Conservation (phyloP, 495 filamentous ascomycete species). For the Amphirosellinia nigrospora region DNA sequence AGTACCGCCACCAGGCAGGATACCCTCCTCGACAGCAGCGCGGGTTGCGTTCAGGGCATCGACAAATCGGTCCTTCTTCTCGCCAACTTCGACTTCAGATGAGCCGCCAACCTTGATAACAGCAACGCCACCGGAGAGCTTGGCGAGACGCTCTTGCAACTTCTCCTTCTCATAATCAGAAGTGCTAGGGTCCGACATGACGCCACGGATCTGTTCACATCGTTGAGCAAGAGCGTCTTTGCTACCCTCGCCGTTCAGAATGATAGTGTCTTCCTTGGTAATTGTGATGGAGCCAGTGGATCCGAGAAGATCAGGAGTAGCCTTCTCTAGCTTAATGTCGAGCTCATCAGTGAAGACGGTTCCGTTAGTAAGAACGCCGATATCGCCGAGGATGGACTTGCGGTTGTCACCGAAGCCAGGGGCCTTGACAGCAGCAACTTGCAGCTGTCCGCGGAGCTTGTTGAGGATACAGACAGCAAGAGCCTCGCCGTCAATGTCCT, state of each 20-base stretch:
- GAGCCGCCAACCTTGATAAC: slow-evolving; percentile 99
- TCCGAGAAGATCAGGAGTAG: slow-evolving; percentile 92
- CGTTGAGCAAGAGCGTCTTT: slow-evolving; percentile 94
- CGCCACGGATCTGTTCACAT: slow-evolving; percentile 98
- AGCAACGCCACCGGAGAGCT: slow-evolving; percentile 98
- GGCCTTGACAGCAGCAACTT: slow-evolving; percentile 98
- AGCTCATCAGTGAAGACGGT: slow-evolving; percentile 98
- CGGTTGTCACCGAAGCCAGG: slow-evolving; percentile 99
- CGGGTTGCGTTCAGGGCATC: slow-evolving; percentile 98
- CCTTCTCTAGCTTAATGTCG: slow-evolving; percentile 98
- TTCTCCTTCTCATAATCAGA: slow-evolving; percentile 99
- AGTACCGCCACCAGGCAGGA: slow-evolving; percentile 97
- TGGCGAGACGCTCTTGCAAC: slow-evolving; percentile 98
- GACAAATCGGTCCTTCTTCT: slow-evolving; percentile 99
- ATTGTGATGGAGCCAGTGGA: slow-evolving; percentile 98
- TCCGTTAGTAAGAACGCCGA: slow-evolving; percentile 93
- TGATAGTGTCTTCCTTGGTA: slow-evolving; percentile 99
- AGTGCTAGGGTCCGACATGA: slow-evolving; percentile 90
- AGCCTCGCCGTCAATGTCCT: slow-evolving; percentile 99
- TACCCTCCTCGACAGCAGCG: slow-evolving; percentile 97
- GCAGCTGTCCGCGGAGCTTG: slow-evolving; percentile 98
- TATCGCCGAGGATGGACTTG: slow-evolving; percentile 97
- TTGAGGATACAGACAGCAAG: slow-evolving; percentile 98
- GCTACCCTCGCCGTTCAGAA: slow-evolving; percentile 95
- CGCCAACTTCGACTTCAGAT: slow-evolving; percentile 96